These are phyloP conservation scores for Podaxis sp. DNA, from an alignment of 768 basidiomycete genomes.

Conservation along the genomic window DNA sequence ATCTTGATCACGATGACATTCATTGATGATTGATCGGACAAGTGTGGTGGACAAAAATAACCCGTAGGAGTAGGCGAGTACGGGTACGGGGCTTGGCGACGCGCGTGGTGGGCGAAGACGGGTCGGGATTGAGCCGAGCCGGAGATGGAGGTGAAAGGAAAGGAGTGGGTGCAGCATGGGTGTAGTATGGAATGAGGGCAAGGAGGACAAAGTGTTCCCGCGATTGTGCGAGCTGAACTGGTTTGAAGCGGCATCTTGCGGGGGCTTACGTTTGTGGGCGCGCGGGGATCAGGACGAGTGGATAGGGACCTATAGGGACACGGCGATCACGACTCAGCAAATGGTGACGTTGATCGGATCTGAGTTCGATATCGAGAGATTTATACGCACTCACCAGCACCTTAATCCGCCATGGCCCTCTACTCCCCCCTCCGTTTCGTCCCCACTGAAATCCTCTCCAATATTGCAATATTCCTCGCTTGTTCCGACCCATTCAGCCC, in stretches of 20 bases:
- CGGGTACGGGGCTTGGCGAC: background rate
- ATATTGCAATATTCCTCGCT: constrained; percentile 51
- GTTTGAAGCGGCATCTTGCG: constrained; percentile 11
- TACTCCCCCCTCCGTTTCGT: constrained; percentile 20
- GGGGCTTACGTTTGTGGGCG: constrained; percentile 5
- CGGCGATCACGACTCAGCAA: constrained; percentile 10
- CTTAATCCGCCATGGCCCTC: constrained; percentile 17
- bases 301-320: background rate
- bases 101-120: background rate
- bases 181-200: background rate
- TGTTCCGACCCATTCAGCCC: constrained; percentile 42
- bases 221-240: constrained; percentile 11
- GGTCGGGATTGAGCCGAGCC: background rate
- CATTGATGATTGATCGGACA: background rate
- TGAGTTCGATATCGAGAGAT: background rate
- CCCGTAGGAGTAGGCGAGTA: background rate
- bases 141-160: background rate
- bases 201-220: background rate
- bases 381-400: constrained; percentile 7
- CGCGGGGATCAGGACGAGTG: constrained; percentile 9
- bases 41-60: background rate
- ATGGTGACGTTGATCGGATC: constrained; percentile 7
- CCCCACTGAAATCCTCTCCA: constrained; percentile 49
- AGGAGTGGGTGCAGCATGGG: background rate
- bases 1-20: background rate